A percentile compares a stretch with the other conserved stretches of the same genome.
These are phyloP conservation scores for Colletotrichum tofieldiae DNA, from an alignment of 2,329 filamentous ascomycete species.

Conservation along the genomic window DNA sequence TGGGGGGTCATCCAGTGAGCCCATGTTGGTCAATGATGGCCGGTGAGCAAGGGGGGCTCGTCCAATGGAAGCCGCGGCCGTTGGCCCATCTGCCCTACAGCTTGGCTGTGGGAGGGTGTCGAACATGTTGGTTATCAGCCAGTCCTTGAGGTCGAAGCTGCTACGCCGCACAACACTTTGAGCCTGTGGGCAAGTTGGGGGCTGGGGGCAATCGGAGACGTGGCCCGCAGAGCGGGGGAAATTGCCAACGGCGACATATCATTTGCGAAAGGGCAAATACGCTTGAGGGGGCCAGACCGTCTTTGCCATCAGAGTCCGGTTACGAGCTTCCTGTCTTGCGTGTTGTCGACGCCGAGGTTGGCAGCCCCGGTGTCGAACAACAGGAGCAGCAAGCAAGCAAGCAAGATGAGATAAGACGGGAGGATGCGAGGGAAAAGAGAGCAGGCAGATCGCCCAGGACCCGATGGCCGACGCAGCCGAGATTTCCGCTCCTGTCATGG, in stretches of 20 bases:
- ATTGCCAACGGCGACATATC: background rate
- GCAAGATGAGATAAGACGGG: too few relatives aligned
- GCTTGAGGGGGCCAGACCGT: background rate
- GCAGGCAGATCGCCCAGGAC: slow-evolving; percentile 9
- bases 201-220: slow-evolving; percentile 2
- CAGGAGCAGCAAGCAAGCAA: background rate
- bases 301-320: background rate
- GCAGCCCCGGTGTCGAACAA: background rate
- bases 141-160: slow-evolving; percentile 30
- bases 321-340: slow-evolving; percentile 1
- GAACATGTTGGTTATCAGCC: slow-evolving; percentile 18
- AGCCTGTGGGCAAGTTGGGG: background rate
- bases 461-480: slow-evolving; percentile 13
- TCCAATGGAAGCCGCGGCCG: slow-evolving; percentile 23
- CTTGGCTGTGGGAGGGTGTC: slow-evolving; percentile 7
- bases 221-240: slow-evolving; percentile 28
- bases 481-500: slow-evolving; percentile 22
- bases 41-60: slow-evolving; percentile 17
- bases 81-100: slow-evolving; percentile 36
- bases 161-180: slow-evolving; percentile 25
- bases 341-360: background rate
- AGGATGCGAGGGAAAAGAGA: background rate
- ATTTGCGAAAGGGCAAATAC: slow-evolving; percentile 27
- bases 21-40: slow-evolving; percentile 34
- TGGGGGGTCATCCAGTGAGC: slow-evolving; percentile 28